Conservation (phyloP, 1,284 basidiomycete species). For the Peniophora sp. region DNA sequence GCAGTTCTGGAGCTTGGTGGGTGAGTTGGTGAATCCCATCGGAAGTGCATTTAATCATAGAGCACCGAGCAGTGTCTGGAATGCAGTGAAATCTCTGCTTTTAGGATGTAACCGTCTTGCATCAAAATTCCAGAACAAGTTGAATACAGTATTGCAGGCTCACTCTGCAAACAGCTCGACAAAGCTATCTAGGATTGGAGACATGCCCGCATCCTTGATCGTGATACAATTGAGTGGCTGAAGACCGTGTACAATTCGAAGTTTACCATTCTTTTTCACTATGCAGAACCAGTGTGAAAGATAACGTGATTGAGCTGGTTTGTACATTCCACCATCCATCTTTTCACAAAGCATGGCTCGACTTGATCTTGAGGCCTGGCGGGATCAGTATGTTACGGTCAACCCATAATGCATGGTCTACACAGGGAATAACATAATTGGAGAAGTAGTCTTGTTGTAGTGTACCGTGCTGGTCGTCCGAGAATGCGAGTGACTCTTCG, state of each 20-base stretch:
- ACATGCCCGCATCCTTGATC: slow-evolving; percentile 21
- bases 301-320: slow-evolving; percentile 29
- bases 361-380: slow-evolving; percentile 25
- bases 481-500: slow-evolving; percentile 23
- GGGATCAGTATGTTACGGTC: slow-evolving; percentile 30
- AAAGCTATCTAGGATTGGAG: slow-evolving; percentile 16
- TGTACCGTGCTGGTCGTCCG: slow-evolving; percentile 21
- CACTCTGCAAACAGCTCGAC: slow-evolving; percentile 15
- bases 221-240: slow-evolving; percentile 25
- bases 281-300: slow-evolving; percentile 30
- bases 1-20: not conserved
- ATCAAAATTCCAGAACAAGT: slow-evolving; percentile 19
- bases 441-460: slow-evolving; percentile 27
- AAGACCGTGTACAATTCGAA: slow-evolving; percentile 23
- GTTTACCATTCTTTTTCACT: slow-evolving; percentile 27
- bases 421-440: slow-evolving; percentile 22
- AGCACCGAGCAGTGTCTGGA: slow-evolving; percentile 16
- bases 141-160: slow-evolving; percentile 15
- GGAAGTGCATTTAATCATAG: slow-evolving; percentile 5
- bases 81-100: slow-evolving; percentile 20
- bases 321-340: slow-evolving; percentile 24
- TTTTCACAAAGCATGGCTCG: slow-evolving; percentile 23
- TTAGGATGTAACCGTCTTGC: slow-evolving; percentile 12
- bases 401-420: slow-evolving; percentile 28
- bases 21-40: slow-evolving; percentile 11